A percentile compares a stretch with the other conserved stretches of the same genome.
Evolutionary conservation across 163 green algal species (phyloP).

Genomic region (Coccomyxa subellipsoidea): DNA sequence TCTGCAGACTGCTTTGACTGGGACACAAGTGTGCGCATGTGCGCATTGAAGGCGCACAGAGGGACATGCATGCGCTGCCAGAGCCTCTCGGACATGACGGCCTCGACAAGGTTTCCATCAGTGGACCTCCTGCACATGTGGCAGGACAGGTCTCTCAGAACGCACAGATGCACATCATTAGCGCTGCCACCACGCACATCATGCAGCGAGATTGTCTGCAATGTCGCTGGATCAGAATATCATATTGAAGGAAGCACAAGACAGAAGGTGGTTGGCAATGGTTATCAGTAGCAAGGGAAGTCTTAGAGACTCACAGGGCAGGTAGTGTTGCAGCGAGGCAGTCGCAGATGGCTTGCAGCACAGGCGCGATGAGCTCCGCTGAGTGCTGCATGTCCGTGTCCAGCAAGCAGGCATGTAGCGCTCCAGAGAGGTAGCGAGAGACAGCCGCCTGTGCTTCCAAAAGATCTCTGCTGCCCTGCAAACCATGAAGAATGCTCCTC

Average conservation of each 20-base stretch:
- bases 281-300: background rate
- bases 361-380: background rate
- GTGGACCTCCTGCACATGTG: background rate
- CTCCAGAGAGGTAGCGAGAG: background rate
- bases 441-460: background rate
- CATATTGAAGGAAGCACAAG: background rate
- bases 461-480: background rate
- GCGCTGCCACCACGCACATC: no score
- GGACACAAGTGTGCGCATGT: background rate
- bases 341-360: background rate
- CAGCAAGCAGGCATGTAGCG: background rate
- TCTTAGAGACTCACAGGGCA: background rate
- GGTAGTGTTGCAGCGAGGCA: background rate
- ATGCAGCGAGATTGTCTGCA: no score
- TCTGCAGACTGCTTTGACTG: background rate
- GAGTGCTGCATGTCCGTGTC: background rate
- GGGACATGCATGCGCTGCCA: background rate
- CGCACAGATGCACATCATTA: no score
- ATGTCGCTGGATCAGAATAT: no score
- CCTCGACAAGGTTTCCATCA: background rate
- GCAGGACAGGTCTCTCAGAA: no score
- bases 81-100: background rate
- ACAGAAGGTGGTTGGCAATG: background rate
- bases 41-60: background rate
- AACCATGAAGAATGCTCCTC: background rate